These are phyloP conservation scores for Exophiala dermatitidis DNA, from an alignment of 2,329 filamentous ascomycete species.

Conservation along the genomic window DNA sequence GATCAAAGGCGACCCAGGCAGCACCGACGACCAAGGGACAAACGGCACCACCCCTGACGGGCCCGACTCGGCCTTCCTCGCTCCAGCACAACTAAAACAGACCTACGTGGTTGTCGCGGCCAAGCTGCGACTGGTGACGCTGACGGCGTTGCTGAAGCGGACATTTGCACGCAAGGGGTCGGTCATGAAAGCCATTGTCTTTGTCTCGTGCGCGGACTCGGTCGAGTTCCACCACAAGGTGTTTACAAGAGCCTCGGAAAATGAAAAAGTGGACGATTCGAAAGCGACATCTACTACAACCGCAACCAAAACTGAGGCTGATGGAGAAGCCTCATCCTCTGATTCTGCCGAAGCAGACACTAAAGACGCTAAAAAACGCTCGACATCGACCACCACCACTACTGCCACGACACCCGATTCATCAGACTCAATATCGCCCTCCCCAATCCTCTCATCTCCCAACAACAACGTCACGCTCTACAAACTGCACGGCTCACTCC, in stretches of 20 bases:
- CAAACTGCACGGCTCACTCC: conserved; percentile 84
- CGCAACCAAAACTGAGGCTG: neutral
- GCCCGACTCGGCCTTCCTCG: conserved; percentile 57
- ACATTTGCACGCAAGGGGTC: conserved; percentile 82
- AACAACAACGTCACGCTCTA: conserved; percentile 74
- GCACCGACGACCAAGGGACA: conserved; percentile 48
- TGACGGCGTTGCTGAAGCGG: conserved; percentile 75
- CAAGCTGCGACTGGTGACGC: conserved; percentile 81
- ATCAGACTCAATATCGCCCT: conserved; percentile 54
- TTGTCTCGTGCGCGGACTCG: conserved; percentile 93
- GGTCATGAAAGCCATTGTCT: conserved; percentile 94
- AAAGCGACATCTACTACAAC: neutral
- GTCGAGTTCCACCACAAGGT: conserved; percentile 95
- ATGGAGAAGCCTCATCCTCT: neutral
- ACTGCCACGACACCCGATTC: neutral
- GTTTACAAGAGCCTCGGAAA: conserved; percentile 46
- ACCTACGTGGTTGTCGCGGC: conserved; percentile 79
- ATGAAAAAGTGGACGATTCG: conserved; percentile 24
- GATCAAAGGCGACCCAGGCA: conserved; percentile 60
- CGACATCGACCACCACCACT: neutral
- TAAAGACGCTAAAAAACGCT: conserved; percentile 1
- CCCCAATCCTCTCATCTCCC: conserved; percentile 64
- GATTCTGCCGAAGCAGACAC: conserved; percentile 18
- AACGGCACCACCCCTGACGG: conserved; percentile 38
- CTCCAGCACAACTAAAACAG: conserved; percentile 89